Evolutionary conservation across 306 rosid genomes (phyloP).

Genomic region (Glycyrrhiza uralensis): DNA sequence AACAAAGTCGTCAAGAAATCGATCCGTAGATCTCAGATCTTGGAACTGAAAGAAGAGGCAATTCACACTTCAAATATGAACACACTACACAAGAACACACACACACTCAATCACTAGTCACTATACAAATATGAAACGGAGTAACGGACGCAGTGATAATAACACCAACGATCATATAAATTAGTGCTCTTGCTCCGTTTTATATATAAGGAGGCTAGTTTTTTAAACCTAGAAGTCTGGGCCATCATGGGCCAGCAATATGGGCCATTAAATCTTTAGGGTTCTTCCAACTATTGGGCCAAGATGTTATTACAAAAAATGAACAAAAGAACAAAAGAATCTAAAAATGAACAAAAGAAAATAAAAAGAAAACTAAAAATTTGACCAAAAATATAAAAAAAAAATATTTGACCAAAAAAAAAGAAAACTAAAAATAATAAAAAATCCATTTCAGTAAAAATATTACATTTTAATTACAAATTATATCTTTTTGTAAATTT

Average conservation of each 20-base stretch:
- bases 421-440: too few relatives aligned
- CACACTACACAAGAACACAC: background rate
- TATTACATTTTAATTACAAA: too few relatives aligned
- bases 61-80: background rate
- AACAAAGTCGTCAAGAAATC: slow-evolving; percentile 74
- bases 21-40: slow-evolving; percentile 62
- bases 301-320: too few relatives aligned
- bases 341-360: too few relatives aligned
- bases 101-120: background rate
- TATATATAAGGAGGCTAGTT: background rate
- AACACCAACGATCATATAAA: too few relatives aligned
- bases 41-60: slow-evolving; percentile 81
- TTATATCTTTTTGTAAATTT: too few relatives aligned
- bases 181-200: background rate
- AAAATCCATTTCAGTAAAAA: too few relatives aligned
- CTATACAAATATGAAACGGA: background rate
- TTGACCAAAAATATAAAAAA: too few relatives aligned
- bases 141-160: too few relatives aligned
- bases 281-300: background rate
- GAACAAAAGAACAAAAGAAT: too few relatives aligned
- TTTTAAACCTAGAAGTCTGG: background rate
- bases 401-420: too few relatives aligned
- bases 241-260: background rate
- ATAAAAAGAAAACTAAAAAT: too few relatives aligned
- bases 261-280: background rate